A percentile compares a stretch with the other conserved stretches of the same genome.
Conservation (phyloP, 352 stramenopile species). For the Globisporangium abappressorium region DNA sequence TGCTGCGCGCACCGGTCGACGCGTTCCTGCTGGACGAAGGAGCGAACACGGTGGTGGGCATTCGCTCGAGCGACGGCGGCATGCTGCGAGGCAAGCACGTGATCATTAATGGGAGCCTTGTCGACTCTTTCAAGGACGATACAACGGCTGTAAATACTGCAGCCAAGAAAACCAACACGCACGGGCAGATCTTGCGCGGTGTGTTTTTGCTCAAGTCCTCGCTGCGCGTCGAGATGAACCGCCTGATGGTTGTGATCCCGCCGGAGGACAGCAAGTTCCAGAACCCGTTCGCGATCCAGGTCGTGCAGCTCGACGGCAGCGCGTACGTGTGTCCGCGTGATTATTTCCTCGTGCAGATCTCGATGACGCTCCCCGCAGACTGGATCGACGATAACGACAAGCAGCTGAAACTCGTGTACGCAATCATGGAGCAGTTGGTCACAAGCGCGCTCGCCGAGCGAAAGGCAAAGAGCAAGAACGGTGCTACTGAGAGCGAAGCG, state of each 20-base stretch:
- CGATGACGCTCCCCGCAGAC: constrained; percentile 43
- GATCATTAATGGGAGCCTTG: constrained; percentile 60
- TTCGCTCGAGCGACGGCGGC: constrained; percentile 39
- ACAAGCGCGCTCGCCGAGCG: constrained; percentile 21
- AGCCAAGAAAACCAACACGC: constrained; percentile 11
- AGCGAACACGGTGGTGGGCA: constrained; percentile 31
- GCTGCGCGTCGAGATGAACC: constrained; percentile 38
- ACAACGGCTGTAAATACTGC: neutral
- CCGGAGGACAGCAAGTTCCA: constrained; percentile 45
- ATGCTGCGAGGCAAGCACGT: constrained; percentile 47
- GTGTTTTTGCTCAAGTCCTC: constrained; percentile 52
- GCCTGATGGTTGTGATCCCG: constrained; percentile 66
- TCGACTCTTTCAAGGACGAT: constrained; percentile 20
- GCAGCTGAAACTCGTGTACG: constrained; percentile 36
- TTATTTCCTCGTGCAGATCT: constrained; percentile 63
- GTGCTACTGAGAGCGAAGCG: neutral
- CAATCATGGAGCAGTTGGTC: constrained; percentile 34
- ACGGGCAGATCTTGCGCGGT: constrained; percentile 48
- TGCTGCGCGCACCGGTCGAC: constrained; percentile 67
- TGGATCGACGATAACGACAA: constrained; percentile 35
- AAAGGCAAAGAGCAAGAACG: neutral
- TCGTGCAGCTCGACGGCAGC: constrained; percentile 69
- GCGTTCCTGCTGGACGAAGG: constrained; percentile 46
- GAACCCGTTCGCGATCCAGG: constrained; percentile 66
- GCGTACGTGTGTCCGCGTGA: constrained; percentile 60